These are phyloP conservation scores for Myrica gale DNA, from an alignment of 306 rosid species.

Conservation along the genomic window DNA sequence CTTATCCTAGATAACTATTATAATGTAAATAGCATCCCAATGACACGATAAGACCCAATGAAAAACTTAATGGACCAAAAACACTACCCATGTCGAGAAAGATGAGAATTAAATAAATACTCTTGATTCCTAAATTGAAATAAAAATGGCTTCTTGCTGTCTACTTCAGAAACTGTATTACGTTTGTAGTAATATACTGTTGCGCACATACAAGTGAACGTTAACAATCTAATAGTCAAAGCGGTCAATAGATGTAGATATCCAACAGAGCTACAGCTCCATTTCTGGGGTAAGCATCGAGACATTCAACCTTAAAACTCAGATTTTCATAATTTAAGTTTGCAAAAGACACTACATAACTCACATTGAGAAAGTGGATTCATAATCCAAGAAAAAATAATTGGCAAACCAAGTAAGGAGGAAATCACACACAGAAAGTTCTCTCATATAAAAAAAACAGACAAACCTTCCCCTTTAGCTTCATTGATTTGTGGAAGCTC, in stretches of 20 bases:
- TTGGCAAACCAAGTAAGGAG: neutral
- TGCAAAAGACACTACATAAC: neutral
- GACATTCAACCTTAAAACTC: neutral
- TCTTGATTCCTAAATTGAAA: neutral
- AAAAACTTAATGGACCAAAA: neutral
- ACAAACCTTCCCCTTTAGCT: conserved; percentile 37
- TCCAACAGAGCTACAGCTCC: neutral
- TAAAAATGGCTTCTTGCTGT: neutral
- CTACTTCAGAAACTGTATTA: neutral
- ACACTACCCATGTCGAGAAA: neutral
- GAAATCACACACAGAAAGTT: conserved; percentile 16
- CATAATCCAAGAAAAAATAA: neutral
- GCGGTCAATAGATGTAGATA: neutral
- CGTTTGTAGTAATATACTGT: no score
- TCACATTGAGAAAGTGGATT: neutral
- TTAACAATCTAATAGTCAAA: neutral
- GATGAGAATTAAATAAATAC: neutral
- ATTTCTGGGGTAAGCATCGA: neutral
- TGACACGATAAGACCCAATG: neutral
- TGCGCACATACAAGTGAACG: no score
- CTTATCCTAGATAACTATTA: neutral
- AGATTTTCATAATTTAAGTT: neutral
- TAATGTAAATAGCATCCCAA: neutral
- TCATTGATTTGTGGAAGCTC: conserved; percentile 44
- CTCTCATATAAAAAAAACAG: conserved; percentile 5